These are phyloP conservation scores for Colletotrichum eremochloae DNA, from an alignment of 2,329 filamentous ascomycete species.

Conservation along the genomic window DNA sequence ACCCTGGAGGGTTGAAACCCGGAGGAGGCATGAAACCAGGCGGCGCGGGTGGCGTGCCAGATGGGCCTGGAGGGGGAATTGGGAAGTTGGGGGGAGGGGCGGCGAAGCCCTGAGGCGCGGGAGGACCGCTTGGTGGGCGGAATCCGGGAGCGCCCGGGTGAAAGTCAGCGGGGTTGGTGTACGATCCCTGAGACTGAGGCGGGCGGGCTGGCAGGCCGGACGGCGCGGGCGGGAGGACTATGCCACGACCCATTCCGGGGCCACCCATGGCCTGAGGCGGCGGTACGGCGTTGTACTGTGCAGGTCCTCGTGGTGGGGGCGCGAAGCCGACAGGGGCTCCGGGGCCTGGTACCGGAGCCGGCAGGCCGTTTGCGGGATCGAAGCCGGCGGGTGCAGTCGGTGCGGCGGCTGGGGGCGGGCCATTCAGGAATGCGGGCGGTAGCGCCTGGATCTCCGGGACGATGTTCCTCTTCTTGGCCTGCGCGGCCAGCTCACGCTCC, in stretches of 20 bases:
- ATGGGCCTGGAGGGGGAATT: conserved; percentile 55
- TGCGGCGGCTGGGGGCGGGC: conserved; percentile 45
- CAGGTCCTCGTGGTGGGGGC: conserved; percentile 52
- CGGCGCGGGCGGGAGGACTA: conserved; percentile 61
- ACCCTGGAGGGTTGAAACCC: conserved; percentile 52
- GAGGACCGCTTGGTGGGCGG: conserved; percentile 54
- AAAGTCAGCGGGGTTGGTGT: conserved; percentile 62
- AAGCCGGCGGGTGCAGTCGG: conserved; percentile 50
- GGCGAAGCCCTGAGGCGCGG: conserved; percentile 55
- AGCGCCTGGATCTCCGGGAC: conserved; percentile 83
- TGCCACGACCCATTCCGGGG: conserved; percentile 45
- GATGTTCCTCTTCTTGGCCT: conserved; percentile 95
- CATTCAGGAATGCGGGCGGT: conserved; percentile 76
- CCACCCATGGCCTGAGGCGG: conserved; percentile 34
- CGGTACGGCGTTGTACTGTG: conserved; percentile 50
- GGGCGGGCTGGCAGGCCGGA: conserved; percentile 65
- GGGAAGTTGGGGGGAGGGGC: conserved; percentile 57
- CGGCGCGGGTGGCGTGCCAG: conserved; percentile 50
- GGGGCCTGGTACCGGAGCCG: conserved; percentile 38
- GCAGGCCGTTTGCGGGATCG: conserved; percentile 51
- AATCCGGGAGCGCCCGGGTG: conserved; percentile 54
- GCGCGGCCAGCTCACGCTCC: conserved; percentile 89
- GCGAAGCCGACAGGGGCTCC: conserved; percentile 54
- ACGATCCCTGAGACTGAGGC: conserved; percentile 60
- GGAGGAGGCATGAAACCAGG: conserved; percentile 61